Conservation (phyloP, 176 grass and related monocot genomes). For the Zea luxurians region DNA sequence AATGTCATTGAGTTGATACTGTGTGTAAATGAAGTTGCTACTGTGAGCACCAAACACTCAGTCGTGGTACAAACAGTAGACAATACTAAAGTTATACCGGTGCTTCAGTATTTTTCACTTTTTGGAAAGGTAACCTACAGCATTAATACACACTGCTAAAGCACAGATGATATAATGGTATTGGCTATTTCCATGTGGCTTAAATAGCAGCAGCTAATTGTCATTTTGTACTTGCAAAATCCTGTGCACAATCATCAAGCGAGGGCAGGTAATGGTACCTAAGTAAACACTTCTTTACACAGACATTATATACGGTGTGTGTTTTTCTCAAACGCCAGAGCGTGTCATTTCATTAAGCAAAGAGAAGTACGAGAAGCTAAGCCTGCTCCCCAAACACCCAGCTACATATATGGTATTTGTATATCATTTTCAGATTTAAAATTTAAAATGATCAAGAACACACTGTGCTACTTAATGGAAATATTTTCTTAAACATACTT, state of each 20-base stretch:
- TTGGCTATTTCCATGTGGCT: neutral
- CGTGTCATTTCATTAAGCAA: neutral
- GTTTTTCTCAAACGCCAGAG: neutral
- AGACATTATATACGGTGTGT: neutral
- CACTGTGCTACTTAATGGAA: neutral
- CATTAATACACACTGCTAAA: neutral
- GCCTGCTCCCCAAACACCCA: neutral
- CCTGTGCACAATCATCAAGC: neutral
- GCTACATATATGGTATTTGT: neutral
- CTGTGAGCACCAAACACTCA: neutral
- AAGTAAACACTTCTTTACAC: neutral
- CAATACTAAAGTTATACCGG: neutral
- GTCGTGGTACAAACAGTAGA: neutral
- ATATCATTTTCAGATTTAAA: neutral
- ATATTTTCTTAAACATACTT: neutral
- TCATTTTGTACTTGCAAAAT: constrained; percentile 4
- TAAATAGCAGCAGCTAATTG: neutral
- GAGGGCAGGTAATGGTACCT: neutral
- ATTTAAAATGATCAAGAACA: neutral
- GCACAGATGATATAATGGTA: neutral
- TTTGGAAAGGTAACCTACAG: neutral
- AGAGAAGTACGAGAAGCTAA: neutral
- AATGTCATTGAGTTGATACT: constrained; percentile 8
- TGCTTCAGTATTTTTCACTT: neutral
- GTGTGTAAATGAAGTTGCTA: constrained; percentile 2